Conservation (phyloP, 2,329 filamentous ascomycete genomes). For the Fusarium tuaranense region DNA sequence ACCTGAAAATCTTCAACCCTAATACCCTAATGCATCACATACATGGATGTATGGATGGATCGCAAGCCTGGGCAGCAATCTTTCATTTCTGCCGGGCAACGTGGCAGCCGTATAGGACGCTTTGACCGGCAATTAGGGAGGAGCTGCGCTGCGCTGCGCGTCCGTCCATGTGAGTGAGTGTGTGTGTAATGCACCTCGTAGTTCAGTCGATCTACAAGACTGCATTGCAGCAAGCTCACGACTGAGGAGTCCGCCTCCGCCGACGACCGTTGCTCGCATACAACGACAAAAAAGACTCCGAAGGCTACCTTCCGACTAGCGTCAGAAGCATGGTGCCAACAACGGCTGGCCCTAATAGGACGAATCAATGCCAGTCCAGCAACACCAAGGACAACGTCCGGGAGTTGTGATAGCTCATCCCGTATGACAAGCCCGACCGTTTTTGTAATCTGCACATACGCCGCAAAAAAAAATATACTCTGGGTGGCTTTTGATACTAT, state of each 20-base stretch:
- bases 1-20: slow-evolving; percentile 21
- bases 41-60: slow-evolving; percentile 1
- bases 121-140: slow-evolving; percentile 5
- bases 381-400: background rate
- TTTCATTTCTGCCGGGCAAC: slow-evolving; percentile 4
- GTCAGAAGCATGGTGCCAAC: slow-evolving; percentile 22
- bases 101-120: slow-evolving; percentile 5
- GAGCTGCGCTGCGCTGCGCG: background rate
- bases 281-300: background rate
- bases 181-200: background rate
- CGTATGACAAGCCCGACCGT: background rate
- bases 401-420: slow-evolving; percentile 1
- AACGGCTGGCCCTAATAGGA: background rate
- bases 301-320: slow-evolving; percentile 1
- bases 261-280: background rate
- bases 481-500: slow-evolving; percentile 6
- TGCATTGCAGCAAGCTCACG: background rate
- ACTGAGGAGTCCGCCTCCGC: background rate
- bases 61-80: background rate
- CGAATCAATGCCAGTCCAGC: slow-evolving; percentile 2
- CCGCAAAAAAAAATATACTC: background rate
- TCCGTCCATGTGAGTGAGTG: background rate
- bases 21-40: slow-evolving; percentile 9
- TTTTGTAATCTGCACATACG: background rate
- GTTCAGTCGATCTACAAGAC: background rate